phyloP scores from a whole-genome alignment of 257 asterid species.

The Solanum virginianum region DNA sequence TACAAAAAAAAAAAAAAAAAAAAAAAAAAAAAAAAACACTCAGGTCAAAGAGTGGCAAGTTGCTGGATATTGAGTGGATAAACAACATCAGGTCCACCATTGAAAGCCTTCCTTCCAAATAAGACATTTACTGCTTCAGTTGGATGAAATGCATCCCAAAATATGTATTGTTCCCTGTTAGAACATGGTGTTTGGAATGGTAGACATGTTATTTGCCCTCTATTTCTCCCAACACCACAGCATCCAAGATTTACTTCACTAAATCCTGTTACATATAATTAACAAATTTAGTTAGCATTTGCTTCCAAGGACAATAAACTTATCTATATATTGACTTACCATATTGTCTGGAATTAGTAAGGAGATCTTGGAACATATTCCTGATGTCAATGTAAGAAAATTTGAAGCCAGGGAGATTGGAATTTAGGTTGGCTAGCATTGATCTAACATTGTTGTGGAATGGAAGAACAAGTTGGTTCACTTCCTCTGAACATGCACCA shows the following conservation, averaged over 20 bases:
- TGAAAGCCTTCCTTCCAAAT: constrained; percentile 6
- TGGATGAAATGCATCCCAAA: constrained; percentile 21
- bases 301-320: neutral
- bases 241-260: constrained; percentile 3
- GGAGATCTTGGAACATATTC: constrained; percentile 72
- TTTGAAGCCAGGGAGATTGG: constrained; percentile 48
- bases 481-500: constrained; percentile 51
- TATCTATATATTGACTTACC: constrained; percentile 17
- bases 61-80: constrained; percentile 8
- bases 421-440: constrained; percentile 46
- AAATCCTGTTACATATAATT: neutral
- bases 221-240: constrained; percentile 10
- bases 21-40: neutral
- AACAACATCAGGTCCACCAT: neutral
- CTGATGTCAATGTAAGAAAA: constrained; percentile 48
- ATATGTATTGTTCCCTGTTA: constrained; percentile 3
- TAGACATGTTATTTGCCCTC: constrained; percentile 17
- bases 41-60: constrained; percentile 4
- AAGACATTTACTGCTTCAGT: constrained; percentile 10
- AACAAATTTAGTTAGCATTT: neutral
- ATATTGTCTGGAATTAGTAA: constrained; percentile 43
- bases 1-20: too few relatives aligned
- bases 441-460: constrained; percentile 52
- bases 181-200: constrained; percentile 14
- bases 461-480: constrained; percentile 49